Percentiles rank a stretch among this genome's conserved stretches.
These are phyloP conservation scores for Panaeolus papilionaceus DNA, from an alignment of 768 basidiomycete species.

Conservation along the genomic window DNA sequence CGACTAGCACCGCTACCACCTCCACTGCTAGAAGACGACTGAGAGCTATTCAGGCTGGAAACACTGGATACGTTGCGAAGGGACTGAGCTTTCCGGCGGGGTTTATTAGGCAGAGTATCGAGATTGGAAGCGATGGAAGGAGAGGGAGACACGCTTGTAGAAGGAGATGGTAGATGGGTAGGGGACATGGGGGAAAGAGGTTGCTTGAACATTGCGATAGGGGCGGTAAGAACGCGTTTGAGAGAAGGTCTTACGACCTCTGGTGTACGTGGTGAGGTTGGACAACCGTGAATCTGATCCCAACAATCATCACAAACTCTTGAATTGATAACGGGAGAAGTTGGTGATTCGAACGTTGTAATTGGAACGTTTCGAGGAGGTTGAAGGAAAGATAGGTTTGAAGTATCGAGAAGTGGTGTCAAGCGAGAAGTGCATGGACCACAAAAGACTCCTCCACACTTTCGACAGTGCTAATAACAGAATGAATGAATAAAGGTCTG, in stretches of 20 bases:
- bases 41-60: slow-evolving; percentile 40
- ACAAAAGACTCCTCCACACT: slow-evolving; percentile 85
- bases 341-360: slow-evolving; percentile 59
- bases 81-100: slow-evolving; percentile 36
- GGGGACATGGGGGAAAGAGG: slow-evolving; percentile 39
- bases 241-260: slow-evolving; percentile 40
- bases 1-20: slow-evolving; percentile 24
- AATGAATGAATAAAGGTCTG: slow-evolving; percentile 11
- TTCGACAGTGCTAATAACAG: slow-evolving; percentile 72
- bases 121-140: slow-evolving; percentile 26
- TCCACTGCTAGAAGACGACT: slow-evolving; percentile 40
- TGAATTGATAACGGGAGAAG: slow-evolving; percentile 59
- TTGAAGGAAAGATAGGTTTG: slow-evolving; percentile 69
- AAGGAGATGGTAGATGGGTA: slow-evolving; percentile 23
- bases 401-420: slow-evolving; percentile 76
- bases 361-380: slow-evolving; percentile 76
- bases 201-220: slow-evolving; percentile 45
- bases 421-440: slow-evolving; percentile 60
- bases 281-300: slow-evolving; percentile 72
- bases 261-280: slow-evolving; percentile 50
- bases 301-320: slow-evolving; percentile 83
- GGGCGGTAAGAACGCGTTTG: slow-evolving; percentile 43
- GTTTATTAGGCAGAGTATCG: slow-evolving; percentile 29
- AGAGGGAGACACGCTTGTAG: slow-evolving; percentile 34
- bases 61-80: slow-evolving; percentile 39